Conservation (phyloP, 2,329 filamentous ascomycete genomes). For the Capronia coronata region DNA sequence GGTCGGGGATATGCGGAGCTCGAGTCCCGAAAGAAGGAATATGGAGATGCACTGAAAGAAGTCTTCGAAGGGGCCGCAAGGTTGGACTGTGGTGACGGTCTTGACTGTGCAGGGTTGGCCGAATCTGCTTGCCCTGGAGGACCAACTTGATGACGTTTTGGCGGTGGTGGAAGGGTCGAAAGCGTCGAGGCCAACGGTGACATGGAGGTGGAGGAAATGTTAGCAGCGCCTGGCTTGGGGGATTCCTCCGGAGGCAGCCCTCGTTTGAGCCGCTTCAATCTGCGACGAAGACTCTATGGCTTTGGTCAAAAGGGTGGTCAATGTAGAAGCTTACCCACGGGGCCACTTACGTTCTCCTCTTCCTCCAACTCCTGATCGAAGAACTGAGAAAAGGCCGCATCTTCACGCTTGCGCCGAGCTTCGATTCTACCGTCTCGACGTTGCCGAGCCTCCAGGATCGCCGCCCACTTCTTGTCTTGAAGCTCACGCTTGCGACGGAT, state of each 20-base stretch:
- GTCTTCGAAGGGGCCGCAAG: constrained; percentile 8
- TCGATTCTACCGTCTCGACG: constrained; percentile 25
- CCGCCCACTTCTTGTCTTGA: constrained; percentile 25
- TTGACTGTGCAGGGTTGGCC: constrained; percentile 17
- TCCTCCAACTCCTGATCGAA: constrained; percentile 26
- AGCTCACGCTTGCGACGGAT: constrained; percentile 24
- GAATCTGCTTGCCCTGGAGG: constrained; percentile 26
- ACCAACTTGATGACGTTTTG: constrained; percentile 27
- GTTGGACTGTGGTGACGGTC: constrained; percentile 14
- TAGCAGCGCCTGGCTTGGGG: constrained; percentile 6
- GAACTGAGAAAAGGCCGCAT: constrained; percentile 25
- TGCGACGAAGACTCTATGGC: constrained; percentile 23
- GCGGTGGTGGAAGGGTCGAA: constrained; percentile 27
- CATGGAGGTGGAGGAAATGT: constrained; percentile 24
- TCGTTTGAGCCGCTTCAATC: constrained; percentile 27
- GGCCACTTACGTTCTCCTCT: constrained; percentile 23
- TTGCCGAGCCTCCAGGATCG: constrained; percentile 25
- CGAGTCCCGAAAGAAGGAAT: constrained; percentile 19
- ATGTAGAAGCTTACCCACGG: not conserved
- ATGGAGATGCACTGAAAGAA: constrained; percentile 11
- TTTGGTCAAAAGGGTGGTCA: constrained; percentile 6
- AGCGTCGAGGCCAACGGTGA: constrained; percentile 22
- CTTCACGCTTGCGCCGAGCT: constrained; percentile 23
- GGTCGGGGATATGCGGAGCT: constrained; percentile 14
- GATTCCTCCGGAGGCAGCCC: constrained; percentile 27